Conservation (phyloP, 768 basidiomycete species). For the Suillus occidentalis region DNA sequence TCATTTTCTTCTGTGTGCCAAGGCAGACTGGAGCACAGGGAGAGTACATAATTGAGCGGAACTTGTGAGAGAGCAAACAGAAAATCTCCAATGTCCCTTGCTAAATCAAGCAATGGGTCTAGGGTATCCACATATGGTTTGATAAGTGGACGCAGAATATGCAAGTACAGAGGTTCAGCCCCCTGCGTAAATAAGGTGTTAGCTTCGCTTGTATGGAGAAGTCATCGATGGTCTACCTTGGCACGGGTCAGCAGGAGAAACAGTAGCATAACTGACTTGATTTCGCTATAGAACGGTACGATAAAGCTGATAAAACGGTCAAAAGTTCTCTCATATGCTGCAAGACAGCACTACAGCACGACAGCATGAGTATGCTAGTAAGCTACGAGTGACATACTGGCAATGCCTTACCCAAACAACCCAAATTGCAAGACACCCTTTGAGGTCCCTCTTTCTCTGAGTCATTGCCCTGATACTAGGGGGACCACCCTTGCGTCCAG, state of each 20-base stretch:
- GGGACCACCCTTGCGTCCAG: constrained; percentile 48
- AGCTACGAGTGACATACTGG: neutral
- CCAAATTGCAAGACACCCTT: constrained; percentile 83
- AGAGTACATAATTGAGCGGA: constrained; percentile 38
- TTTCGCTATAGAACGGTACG: constrained; percentile 81
- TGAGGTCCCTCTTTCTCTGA: constrained; percentile 82
- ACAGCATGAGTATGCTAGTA: constrained; percentile 15
- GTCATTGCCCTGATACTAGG: constrained; percentile 68
- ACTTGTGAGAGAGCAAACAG: constrained; percentile 42
- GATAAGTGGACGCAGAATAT: constrained; percentile 75
- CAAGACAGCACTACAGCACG: constrained; percentile 58
- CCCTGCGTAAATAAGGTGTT: constrained; percentile 48
- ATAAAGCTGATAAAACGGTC: constrained; percentile 69
- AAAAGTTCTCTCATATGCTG: constrained; percentile 62
- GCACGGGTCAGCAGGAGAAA: constrained; percentile 79
- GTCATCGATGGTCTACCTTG: constrained; percentile 45
- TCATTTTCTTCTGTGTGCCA: constrained; percentile 19
- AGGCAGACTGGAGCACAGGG: constrained; percentile 29
- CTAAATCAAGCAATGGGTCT: constrained; percentile 62
- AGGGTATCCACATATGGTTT: constrained; percentile 71
- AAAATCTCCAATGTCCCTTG: constrained; percentile 65
- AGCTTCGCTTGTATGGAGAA: constrained; percentile 10
- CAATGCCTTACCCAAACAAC: constrained; percentile 69
- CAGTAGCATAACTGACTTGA: constrained; percentile 70
- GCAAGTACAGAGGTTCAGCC: constrained; percentile 82